Evolutionary conservation across 2,329 filamentous ascomycete genomes (phyloP), one percentile per base, ranked within the genome.

Genomic region (Ceratocystis colombiana): DNA sequence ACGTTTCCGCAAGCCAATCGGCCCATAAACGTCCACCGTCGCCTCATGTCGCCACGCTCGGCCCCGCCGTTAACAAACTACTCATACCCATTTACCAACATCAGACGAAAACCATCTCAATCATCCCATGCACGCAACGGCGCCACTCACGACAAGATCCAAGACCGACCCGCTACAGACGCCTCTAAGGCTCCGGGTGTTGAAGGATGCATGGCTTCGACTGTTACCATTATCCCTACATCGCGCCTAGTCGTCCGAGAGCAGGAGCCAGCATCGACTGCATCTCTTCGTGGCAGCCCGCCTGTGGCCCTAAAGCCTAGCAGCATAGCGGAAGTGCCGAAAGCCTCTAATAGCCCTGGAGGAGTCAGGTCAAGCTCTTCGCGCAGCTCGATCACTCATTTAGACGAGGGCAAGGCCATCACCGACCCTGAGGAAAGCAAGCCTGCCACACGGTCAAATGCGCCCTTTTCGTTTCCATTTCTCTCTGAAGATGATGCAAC

Each of bases 71-170:
- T n/a, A 37, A 37, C 55, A 59, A 59, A 59, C 55, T 59, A 59
- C 28, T 59, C 55, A 15, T 59, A 59, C n/a, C 55, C 55, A 17
- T 59, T 59, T 59, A 59, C 55, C 5, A 15, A 37, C 55, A 59
- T 59, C 17, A n/a, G 55, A 59, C 55, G 55, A 59, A 59, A 59
- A 4, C 55, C 28, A 33, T 33, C 0, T 17, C 22, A 15, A n/a
- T 5, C 25, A 59, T n/a, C 8, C 28, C 12, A 8, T 41, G 37
- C 12, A 41, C 37, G 37, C 37, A 41, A 41, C 37, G 37, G 37
- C 37, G 37, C 37, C 12, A 12, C 37, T 12, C 25, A 59, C 8
- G 55, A 15, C 28, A 33, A 30, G 17, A n/a, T 10, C 25, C 55
- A 7, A 33, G 55, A 5, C 50, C 20, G 6, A 15, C 17, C 17